A percentile compares a stretch with the other conserved stretches of the same genome.
phyloP scores from a whole-genome alignment of 257 asterid species.

The Apocynum venetum region DNA sequence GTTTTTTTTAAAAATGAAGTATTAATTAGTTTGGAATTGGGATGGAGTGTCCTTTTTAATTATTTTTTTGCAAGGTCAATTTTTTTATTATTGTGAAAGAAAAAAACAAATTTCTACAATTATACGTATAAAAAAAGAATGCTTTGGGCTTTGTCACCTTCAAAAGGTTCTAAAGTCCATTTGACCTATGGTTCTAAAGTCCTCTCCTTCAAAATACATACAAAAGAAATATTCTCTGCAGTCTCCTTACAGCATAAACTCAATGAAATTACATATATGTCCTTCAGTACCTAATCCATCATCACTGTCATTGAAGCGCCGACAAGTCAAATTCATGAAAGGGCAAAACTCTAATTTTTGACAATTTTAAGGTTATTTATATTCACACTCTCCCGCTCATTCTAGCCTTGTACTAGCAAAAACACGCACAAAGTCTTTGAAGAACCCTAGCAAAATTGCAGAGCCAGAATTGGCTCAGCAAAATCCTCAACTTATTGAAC shows the following conservation, averaged over 20 bases:
- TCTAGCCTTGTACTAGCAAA: constrained; percentile 19
- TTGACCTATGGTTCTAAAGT: too few species aligned
- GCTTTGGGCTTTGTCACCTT: too few species aligned
- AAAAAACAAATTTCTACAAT: too few species aligned
- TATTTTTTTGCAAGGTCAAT: too few species aligned
- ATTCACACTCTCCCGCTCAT: constrained; percentile 46
- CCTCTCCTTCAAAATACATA: background rate
- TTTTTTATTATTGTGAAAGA: too few species aligned
- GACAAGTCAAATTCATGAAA: background rate
- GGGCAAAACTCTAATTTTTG: constrained; percentile 15
- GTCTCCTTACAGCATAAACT: background rate
- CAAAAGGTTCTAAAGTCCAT: too few species aligned
- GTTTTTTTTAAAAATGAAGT: too few species aligned
- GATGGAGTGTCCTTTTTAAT: too few species aligned
- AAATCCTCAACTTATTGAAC: background rate
- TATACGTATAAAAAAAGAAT: too few species aligned
- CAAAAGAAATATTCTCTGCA: constrained; percentile 8
- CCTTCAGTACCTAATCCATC: background rate
- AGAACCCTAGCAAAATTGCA: constrained; percentile 42
- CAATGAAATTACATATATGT: background rate
- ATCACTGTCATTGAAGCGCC: background rate
- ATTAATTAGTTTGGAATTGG: too few species aligned
- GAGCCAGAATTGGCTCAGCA: background rate
- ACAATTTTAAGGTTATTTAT: constrained; percentile 12
- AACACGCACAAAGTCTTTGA: constrained; percentile 10